Conservation (phyloP, 73 alveolate species). For the Paramecium sonneborni region DNA sequence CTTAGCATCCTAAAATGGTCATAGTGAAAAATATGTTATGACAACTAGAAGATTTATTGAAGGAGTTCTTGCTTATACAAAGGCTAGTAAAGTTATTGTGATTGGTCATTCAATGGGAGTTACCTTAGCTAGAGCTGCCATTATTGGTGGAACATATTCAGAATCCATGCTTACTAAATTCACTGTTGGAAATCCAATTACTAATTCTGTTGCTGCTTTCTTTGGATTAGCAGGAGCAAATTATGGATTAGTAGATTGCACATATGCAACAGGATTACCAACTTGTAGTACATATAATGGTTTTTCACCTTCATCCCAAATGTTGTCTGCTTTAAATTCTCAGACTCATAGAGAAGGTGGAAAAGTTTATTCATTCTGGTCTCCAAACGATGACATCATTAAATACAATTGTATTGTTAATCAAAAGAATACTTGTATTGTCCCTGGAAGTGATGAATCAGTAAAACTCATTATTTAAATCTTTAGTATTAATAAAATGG, state of each 20-base stretch:
- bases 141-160: conserved; percentile 28
- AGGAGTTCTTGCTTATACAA: conserved; percentile 67
- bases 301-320: not conserved
- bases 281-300: not conserved
- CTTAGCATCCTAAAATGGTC: conserved; percentile 23
- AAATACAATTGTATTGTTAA: not conserved
- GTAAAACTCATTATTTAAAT: not conserved
- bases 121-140: conserved; percentile 59
- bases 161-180: not conserved
- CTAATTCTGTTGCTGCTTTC: conserved; percentile 65
- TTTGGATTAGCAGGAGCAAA: conserved; percentile 74
- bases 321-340: not conserved
- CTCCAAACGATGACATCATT: not conserved
- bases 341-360: not conserved
- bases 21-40: conserved; percentile 41
- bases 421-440: not conserved
- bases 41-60: conserved; percentile 63
- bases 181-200: conserved; percentile 62
- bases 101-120: conserved; percentile 74
- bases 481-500: not conserved
- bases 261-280: conserved; percentile 9
- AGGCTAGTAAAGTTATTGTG: conserved; percentile 58
- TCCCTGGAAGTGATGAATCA: conserved; percentile 24
- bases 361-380: conserved; percentile 7
- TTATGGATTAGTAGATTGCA: conserved; percentile 66